Percentiles rank a stretch among this genome's conserved stretches.
Evolutionary conservation across 2,329 filamentous ascomycete species (phyloP).

Genomic region (Beauveria bassiana): DNA sequence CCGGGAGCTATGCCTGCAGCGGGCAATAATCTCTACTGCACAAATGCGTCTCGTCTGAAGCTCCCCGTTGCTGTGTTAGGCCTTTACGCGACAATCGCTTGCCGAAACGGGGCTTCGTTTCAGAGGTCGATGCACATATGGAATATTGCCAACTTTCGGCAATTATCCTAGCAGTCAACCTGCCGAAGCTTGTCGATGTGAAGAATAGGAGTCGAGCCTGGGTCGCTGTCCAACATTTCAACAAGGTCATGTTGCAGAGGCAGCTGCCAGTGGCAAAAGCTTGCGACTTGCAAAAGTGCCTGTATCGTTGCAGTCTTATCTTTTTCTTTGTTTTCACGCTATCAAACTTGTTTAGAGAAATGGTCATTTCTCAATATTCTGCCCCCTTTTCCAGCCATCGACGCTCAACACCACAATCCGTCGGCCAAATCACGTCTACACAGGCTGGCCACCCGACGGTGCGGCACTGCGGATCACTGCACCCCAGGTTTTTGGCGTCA

Average conservation of each 20-base stretch:
- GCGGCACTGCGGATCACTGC: conserved; percentile 6
- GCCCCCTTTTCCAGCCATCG: not conserved
- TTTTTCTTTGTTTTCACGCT: not conserved
- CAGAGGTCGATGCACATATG: not conserved
- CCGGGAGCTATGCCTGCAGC: not conserved
- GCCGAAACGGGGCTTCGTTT: not conserved
- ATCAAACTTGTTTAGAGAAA: not conserved
- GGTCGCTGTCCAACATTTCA: not conserved
- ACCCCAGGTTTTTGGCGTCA: conserved; percentile 4
- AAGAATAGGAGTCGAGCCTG: not conserved
- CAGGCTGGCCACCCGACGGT: not conserved
- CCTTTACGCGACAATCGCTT: not conserved
- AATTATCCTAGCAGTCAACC: no score
- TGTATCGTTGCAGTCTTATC: not conserved
- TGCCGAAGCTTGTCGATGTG: no score
- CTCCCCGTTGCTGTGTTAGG: not conserved
- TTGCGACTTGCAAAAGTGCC: not conserved
- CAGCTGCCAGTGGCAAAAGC: not conserved
- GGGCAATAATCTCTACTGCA: not conserved
- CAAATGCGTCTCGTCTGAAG: not conserved
- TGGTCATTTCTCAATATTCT: not conserved
- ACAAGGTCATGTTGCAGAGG: not conserved
- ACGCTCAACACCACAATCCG: not conserved
- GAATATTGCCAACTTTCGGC: no score
- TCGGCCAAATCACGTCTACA: not conserved